Base-by-base conservation (phyloP, 192 early-diverging fungal species). In the Physocladia obscura region DNA sequence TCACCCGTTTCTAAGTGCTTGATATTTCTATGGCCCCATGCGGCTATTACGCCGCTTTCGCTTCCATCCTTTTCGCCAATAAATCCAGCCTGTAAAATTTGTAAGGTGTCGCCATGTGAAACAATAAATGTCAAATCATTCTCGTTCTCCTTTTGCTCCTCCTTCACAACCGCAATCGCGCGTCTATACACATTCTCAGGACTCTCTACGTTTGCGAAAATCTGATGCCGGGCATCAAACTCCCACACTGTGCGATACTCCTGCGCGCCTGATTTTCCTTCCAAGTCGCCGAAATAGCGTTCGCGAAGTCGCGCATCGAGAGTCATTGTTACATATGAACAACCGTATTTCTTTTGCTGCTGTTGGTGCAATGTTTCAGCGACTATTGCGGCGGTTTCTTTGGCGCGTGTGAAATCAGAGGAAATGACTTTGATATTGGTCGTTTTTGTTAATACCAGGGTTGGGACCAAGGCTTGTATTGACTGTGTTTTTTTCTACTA, bases 271-370 rank as follows among this genome's bases (percentile, higher is more conserved):
- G 74, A 63, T 27, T 65, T 49, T 73, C 85, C 79, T 39, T 88
- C 86, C 56, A 80, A 83, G 5, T 81, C 70, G 11, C 86, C 86
- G 74, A 83, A 88, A 40, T 71, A 78, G 13, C 86, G 74, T 49
- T 88, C 86, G 22, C 82, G 72, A n/a, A 88, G 80, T 11, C 67
- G 64, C 1, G 60, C 48, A 17, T 60, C 63, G 6, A 60, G 1
- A 24, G n/a, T 13, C 11, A 71, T 13, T 4, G 22, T 1, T 3
- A 27, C 13, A 29, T 38, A 21, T 11, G 35, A 24, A 26, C 21
- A 38, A 29, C 55, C 55, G n/a, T 24, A 11, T 13, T 31, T 30
- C 1, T 50, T 21, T n/a, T n/a, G n/a, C n/a, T n/a, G n/a, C n/a
- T n/a, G n/a, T n/a, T n/a, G n/a, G n/a, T n/a, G n/a, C 15, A 57